Conservation (phyloP, 1,139 yeast genomes). For the Arxiozyma telluris region DNA sequence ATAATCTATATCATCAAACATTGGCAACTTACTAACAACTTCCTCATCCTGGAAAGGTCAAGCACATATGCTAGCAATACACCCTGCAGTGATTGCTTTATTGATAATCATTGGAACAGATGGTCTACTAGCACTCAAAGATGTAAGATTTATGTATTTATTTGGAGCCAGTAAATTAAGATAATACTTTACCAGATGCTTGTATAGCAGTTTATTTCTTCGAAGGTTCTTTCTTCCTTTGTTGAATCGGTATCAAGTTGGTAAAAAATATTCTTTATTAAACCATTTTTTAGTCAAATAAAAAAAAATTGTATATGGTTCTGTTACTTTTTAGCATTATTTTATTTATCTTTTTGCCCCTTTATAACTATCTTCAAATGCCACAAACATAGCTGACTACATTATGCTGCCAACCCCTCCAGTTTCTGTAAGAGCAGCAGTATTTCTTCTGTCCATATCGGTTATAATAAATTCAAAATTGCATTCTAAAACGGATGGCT, state of each 20-base stretch:
- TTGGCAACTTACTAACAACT: neutral
- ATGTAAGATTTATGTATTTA: too few species aligned
- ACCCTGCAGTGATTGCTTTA: too few species aligned
- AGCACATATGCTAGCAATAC: too few species aligned
- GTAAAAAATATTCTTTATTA: too few species aligned
- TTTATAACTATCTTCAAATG: neutral
- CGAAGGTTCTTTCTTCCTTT: neutral
- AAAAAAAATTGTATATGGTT: too few species aligned
- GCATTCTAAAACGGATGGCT: neutral
- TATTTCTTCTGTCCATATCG: neutral
- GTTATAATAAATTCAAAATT: neutral
- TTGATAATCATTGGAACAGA: too few species aligned
- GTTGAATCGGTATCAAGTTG: neutral
- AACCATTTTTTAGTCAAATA: neutral
- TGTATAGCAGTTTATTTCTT: neutral
- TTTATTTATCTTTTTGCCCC: neutral
- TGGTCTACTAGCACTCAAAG: too few species aligned
- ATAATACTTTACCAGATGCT: too few species aligned
- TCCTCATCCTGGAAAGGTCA: too few species aligned
- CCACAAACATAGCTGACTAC: neutral
- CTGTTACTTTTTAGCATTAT: too few species aligned
- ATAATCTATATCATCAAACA: neutral
- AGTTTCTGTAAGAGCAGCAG: neutral
- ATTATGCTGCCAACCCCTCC: neutral
- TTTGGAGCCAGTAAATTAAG: too few species aligned